Base-by-base conservation (phyloP, 768 basidiomycete species). In the Boletus tylopilopsis region DNA sequence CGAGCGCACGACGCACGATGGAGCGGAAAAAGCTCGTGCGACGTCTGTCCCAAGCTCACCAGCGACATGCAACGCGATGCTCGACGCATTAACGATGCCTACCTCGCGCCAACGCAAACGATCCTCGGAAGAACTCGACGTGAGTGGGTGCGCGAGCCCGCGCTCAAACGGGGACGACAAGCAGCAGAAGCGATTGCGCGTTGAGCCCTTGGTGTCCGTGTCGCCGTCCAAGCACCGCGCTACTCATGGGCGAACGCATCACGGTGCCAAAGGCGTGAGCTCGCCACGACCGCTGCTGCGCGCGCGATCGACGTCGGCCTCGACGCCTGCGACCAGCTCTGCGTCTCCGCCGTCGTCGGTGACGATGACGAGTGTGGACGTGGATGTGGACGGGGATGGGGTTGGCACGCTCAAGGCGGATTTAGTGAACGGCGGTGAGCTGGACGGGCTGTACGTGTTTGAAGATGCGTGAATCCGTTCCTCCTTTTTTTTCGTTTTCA, bases 81-180 rank as follows among this genome's bases (percentile, higher is more conserved):
- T 54, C 7, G 51, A 48, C 0, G 23, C 45, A 15, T 39, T 25
- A 6, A 25, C 49, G 2, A 52, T 58, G 4, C 57, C 59, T 16
- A 5, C 18, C 1, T 34, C 61, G 4, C 65, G 71, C 18, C 61
- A 71, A 56, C 66, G 71, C 49, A 80, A 80, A 53, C 72, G 78
- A 19, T 72, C 74, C 30, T 80, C 78, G 27, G 78, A 78, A 53
- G 78, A 80, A 55, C 64, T 79, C 19, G 73, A 76, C 0, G 38
- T 56, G 23, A 40, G 43, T 27, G 54, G 50, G 3, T 40, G 51
- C 15, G 37, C 32, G 4, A 56, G 47, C 13, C 41, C 54, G 3
- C 59, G 51, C 24, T 54, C 54, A 2, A 33, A 54, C 0, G 46
- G 56, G 7, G 49, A 57, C 3, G 59, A 62, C 15, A 54, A 60